Base-by-base conservation (phyloP, 208 protist genomes). In the Acanthamoeba healyi region DNA sequence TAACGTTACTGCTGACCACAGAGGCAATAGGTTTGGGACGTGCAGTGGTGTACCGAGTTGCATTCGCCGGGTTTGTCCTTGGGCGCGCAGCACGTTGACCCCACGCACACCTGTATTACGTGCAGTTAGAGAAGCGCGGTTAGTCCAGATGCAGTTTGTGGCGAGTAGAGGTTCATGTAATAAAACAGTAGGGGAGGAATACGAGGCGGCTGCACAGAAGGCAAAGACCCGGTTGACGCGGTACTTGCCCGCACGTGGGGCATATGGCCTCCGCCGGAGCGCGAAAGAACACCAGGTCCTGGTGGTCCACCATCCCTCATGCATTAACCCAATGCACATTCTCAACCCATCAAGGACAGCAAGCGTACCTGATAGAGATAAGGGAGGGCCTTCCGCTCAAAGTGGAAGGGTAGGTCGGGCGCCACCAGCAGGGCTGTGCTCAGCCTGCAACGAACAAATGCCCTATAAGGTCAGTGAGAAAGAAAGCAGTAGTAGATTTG, bases 381-480 rank as follows among this genome's bases (percentile, higher is more conserved):
- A 4, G 81, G 81, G 19, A 89, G 54, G 1, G 81, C 42, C 17
- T 49, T 32, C n/a, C 49, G 81, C 10, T 65, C 26, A 17, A 89
- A 89, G 81, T 89, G 51, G 81, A 89, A 89, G 32, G 81, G 81
- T 5, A 89, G 51, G 44, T 58, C 54, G 14, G 81, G 72, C 5
- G 72, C 12, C 42, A 82, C 72, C 72, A 82, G 72, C 42, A 14
- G 44, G n/a, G n/a, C n/a, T n/a, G n/a, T n/a, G n/a, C n/a, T 10
- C 29, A 36, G 26, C 36, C 10, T 9, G 36, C 15, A 42, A 9
- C 36, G n/a, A n/a, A n/a, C n/a, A n/a, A n/a, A n/a, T 79, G 34
- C 29, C 58, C 58, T 26, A 67, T 22, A 26, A 26, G 58, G 58
- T 6, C 15, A 24, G 15, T 9, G n/a, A 67, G 22, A 26, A 67